Base-by-base conservation (phyloP, 2,329 filamentous ascomycete species). In the Fonsecaea monophora region DNA sequence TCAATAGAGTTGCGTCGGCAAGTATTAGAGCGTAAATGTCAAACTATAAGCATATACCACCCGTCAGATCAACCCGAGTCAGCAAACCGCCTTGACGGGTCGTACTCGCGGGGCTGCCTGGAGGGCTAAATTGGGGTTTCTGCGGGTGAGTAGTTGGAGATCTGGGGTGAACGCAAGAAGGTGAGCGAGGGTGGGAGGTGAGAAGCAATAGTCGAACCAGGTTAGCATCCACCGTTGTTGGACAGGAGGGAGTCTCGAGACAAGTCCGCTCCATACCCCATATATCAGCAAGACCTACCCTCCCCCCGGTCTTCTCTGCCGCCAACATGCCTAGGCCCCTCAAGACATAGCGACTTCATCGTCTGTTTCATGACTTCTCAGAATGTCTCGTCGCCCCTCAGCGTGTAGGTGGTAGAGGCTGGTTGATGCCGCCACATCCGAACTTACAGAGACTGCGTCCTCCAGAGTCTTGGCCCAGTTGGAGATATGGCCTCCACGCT, bases 91-190 rank as follows among this genome's bases (percentile, higher is more conserved):
- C 53, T n/a, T n/a, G n/a, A n/a, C 53, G 12, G 34, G 25, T 34
- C 7, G 12, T 55, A 34, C 53, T 21, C n/a, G 53, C 53, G 53
- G 53, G 53, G 53, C 53, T 50, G 45, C 45, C 21, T 12, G 45
- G 45, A 25, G 38, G 12, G 2, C 12, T 15, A 42, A 15, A 15
- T 15, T 50, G 18, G 57, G 40, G 34, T 13, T 35, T 34, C 40
- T 50, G 18, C 10, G 57, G 42, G 57, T 50, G 32, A 21, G 59
- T 50, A 13, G 35, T 50, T 50, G 40, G 57, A 60, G 57, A 60
- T 32, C 57, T 50, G 57, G 57, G 40, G 30, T n/a, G 2, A 4
- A 42, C 25, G 25, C 25, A 25, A 25, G 25, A 12, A 50, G 12
- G 18, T 9, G 13, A 38, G 3, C 25, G 25, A 53, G 34, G 34